phyloP scores from a whole-genome alignment of 129 eudicot species.

The Ambrosia trifida region DNA sequence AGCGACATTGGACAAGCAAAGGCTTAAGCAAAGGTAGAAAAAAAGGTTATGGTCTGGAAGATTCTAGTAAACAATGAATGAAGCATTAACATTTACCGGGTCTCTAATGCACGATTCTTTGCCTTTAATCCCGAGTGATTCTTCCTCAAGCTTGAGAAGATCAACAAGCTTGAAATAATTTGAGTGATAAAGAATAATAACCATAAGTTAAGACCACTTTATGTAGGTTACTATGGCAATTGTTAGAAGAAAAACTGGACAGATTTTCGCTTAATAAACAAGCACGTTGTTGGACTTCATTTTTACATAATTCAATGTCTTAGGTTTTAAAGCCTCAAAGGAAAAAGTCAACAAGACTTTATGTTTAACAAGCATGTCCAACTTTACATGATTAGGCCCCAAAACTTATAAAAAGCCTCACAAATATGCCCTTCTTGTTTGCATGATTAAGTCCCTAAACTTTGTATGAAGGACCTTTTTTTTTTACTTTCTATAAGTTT shows the following conservation, averaged over 20 bases:
- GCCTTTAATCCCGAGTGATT: constrained; percentile 27
- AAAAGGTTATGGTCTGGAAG: constrained; percentile 14
- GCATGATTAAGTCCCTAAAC: neutral
- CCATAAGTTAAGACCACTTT: neutral
- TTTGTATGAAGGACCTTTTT: neutral
- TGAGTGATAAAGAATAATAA: constrained; percentile 4
- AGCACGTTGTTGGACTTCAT: neutral
- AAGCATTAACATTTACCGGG: constrained; percentile 46
- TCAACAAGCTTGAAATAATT: constrained; percentile 24
- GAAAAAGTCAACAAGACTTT: neutral
- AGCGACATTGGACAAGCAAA: constrained; percentile 73
- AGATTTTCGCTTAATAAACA: neutral
- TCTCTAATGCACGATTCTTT: constrained; percentile 37
- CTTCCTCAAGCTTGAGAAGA: constrained; percentile 32
- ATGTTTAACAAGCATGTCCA: neutral
- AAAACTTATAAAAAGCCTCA: neutral
- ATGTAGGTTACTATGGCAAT: neutral
- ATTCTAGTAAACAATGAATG: constrained; percentile 13
- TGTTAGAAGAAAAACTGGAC: neutral
- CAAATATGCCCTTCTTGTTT: neutral
- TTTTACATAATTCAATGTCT: neutral
- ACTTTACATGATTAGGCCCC: neutral
- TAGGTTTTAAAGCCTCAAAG: neutral
- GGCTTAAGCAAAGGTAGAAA: constrained; percentile 51
- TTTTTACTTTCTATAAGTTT: neutral